These are phyloP conservation scores for Aristolochia fimbriata DNA, from an alignment of 164 flowering plant genomes.

Conservation along the genomic window DNA sequence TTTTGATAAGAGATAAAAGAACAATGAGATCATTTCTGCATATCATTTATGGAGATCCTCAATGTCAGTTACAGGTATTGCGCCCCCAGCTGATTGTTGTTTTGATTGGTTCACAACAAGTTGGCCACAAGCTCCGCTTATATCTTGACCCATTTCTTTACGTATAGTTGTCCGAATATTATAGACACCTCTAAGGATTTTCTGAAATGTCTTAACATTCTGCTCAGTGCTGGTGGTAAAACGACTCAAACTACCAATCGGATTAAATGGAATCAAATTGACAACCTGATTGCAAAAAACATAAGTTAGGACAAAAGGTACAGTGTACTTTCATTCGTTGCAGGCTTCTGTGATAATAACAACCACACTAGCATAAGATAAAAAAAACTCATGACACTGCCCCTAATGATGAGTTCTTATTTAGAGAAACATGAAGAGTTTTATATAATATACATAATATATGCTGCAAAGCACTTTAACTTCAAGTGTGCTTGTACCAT, in stretches of 20 bases:
- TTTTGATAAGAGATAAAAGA: too few species aligned
- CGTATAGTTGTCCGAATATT: conserved; percentile 83
- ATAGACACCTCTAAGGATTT: conserved; percentile 57
- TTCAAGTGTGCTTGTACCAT: too few species aligned
- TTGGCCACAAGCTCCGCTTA: conserved; percentile 98
- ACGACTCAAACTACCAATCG: conserved; percentile 62
- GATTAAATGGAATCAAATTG: conserved; percentile 94
- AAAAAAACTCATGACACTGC: too few species aligned
- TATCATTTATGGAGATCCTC: conserved; percentile 3
- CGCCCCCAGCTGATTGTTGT: conserved; percentile 21
- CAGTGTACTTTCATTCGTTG: too few species aligned
- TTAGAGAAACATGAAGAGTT: too few species aligned
- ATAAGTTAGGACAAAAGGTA: too few species aligned
- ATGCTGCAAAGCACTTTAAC: too few species aligned
- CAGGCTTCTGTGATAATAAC: too few species aligned
- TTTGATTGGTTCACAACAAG: conserved; percentile 60
- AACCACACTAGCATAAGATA: too few species aligned
- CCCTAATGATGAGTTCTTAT: too few species aligned
- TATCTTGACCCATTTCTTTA: conserved; percentile 95
- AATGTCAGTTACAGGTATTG: conserved; percentile 49
- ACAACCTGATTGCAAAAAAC: conserved; percentile 47
- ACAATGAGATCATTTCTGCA: too few species aligned
- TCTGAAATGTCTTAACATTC: conserved; percentile 59
- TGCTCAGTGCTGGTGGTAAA: conserved; percentile 51
- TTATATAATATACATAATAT: too few species aligned